phyloP scores from a whole-genome alignment of 331 rosid species.

The Acacia concinna region DNA sequence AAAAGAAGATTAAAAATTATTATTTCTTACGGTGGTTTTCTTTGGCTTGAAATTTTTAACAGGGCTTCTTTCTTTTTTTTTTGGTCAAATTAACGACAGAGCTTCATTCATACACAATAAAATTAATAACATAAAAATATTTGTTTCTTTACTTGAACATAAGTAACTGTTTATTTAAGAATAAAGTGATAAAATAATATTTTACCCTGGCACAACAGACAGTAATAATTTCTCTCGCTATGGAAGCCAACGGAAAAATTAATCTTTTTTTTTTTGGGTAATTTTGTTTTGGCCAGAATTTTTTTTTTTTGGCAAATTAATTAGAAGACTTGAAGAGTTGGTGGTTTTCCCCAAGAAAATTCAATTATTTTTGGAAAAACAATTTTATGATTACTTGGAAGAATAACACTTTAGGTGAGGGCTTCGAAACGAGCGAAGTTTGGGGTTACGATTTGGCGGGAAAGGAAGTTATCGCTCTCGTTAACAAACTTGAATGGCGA shows the following conservation, averaged over 20 bases:
- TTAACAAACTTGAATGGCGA: not conserved
- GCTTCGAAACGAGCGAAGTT: not conserved
- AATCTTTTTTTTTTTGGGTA: too few relatives aligned
- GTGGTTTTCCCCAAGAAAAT: too few relatives aligned
- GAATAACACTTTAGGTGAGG: not conserved
- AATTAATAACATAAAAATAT: not conserved
- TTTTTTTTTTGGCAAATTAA: too few relatives aligned
- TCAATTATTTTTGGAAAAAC: not conserved
- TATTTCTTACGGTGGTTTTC: not conserved
- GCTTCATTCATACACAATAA: not conserved
- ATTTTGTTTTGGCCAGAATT: too few relatives aligned
- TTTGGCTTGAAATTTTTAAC: not conserved
- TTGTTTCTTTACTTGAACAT: not conserved
- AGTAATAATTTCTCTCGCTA: not conserved
- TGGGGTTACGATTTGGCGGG: conserved; percentile 27
- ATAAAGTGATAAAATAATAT: not conserved
- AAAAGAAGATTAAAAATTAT: too few relatives aligned
- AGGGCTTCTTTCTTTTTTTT: too few relatives aligned
- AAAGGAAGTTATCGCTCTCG: conserved; percentile 11
- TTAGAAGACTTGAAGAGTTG: not conserved
- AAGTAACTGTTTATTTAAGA: not conserved
- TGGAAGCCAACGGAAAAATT: not conserved
- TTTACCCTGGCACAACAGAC: not conserved
- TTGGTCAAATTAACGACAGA: too few relatives aligned
- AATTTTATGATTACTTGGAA: not conserved